A percentile compares a stretch with the other conserved stretches of the same genome.
Evolutionary conservation across 225 moss, liverwort and hornwort species (phyloP).

Genomic region (Rhytidiadelphus loreus): DNA sequence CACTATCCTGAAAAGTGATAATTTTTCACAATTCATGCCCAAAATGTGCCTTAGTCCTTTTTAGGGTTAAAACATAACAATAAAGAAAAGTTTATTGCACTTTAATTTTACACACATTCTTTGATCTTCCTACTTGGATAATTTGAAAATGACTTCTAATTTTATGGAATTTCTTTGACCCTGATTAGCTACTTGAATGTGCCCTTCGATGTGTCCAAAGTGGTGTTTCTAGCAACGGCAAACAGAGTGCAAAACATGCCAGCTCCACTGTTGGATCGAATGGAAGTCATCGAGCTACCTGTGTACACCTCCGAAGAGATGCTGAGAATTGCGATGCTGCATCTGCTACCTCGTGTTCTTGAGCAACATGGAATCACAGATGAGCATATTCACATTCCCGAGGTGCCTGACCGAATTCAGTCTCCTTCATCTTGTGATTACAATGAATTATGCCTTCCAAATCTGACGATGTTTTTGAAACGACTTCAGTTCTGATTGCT

Average conservation of each 20-base stretch:
- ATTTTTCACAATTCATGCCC: background rate
- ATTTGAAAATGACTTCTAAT: no score
- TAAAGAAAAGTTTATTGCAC: fast-evolving
- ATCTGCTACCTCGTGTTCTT: conserved; percentile 48
- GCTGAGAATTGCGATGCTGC: conserved; percentile 48
- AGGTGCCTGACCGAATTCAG: background rate
- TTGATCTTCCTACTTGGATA: background rate
- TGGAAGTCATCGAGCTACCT: conserved; percentile 58
- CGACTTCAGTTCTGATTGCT: background rate
- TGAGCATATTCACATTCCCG: conserved; percentile 41
- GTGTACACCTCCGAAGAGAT: conserved; percentile 54
- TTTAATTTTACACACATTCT: background rate
- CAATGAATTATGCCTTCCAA: background rate
- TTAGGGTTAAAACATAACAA: background rate
- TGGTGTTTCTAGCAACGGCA: conserved; percentile 51
- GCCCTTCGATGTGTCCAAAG: conserved; percentile 56
- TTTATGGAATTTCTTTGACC: conserved; percentile 12
- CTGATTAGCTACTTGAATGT: conserved; percentile 48
- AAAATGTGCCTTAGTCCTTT: background rate
- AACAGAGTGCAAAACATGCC: conserved; percentile 48
- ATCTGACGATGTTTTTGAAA: background rate
- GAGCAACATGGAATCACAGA: conserved; percentile 51
- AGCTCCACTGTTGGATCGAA: conserved; percentile 52
- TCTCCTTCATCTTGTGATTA: background rate
- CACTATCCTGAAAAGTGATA: fast-evolving